A percentile compares a stretch with the other conserved stretches of the same genome.
These are phyloP conservation scores for Metschnikowia colocasiae DNA, from an alignment of 805 yeast species.

Conservation along the genomic window DNA sequence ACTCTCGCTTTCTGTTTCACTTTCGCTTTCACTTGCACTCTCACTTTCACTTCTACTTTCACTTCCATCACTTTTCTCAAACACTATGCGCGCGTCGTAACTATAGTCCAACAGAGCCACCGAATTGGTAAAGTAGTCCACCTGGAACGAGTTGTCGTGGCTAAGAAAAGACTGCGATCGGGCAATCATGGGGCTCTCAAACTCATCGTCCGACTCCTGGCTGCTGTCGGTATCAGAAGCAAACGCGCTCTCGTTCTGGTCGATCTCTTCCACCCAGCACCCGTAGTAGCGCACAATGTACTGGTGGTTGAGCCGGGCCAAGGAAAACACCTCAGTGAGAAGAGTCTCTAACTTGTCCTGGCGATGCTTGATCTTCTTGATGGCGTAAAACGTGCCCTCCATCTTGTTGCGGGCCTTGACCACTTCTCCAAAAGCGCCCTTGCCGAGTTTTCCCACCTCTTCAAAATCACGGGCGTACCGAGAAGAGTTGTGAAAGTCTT, in stretches of 20 bases:
- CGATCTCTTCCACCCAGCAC: conserved; percentile 90
- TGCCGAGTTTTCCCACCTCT: conserved; percentile 85
- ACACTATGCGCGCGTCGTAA: conserved; percentile 29
- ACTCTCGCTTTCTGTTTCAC: background rate
- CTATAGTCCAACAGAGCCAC: conserved; percentile 53
- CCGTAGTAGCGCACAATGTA: conserved; percentile 95
- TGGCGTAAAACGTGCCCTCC: conserved; percentile 93
- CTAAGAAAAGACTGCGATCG: conserved; percentile 20
- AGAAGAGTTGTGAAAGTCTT: conserved; percentile 10
- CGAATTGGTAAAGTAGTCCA: conserved; percentile 70
- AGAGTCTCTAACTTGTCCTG: conserved; percentile 76
- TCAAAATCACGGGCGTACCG: conserved; percentile 92
- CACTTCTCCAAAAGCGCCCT: conserved; percentile 97
- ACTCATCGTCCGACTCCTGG: conserved; percentile 14
- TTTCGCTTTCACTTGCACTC: background rate
- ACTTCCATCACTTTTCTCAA: conserved; percentile 25
- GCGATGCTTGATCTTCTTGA: conserved; percentile 83
- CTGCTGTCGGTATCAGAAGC: conserved; percentile 6
- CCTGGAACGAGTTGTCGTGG: conserved; percentile 29
- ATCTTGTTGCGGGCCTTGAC: conserved; percentile 92
- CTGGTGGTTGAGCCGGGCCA: conserved; percentile 90
- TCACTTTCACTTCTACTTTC: conserved; percentile 9
- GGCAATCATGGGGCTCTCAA: conserved; percentile 23
- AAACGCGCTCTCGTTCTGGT: conserved; percentile 17
- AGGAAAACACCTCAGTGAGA: conserved; percentile 83